Percentiles rank a stretch among this genome's conserved stretches.
These are phyloP conservation scores for Lachnellula hyalina DNA, from an alignment of 2,329 filamentous ascomycete species.

Conservation along the genomic window DNA sequence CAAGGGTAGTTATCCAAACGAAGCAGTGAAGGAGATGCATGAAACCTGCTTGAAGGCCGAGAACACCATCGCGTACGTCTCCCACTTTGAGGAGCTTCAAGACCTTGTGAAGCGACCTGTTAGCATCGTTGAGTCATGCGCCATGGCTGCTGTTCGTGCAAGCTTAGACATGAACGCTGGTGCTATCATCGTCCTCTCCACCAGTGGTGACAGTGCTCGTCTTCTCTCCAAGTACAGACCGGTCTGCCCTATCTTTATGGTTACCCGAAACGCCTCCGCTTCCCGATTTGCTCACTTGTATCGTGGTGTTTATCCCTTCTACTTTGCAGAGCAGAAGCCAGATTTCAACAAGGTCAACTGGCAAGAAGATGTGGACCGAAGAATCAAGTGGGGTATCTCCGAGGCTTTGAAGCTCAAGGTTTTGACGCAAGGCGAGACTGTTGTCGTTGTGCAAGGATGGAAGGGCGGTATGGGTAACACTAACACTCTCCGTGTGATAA, in stretches of 20 bases:
- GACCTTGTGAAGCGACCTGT: slow-evolving; percentile 78
- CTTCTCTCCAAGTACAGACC: slow-evolving; percentile 97
- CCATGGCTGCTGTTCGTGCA: slow-evolving; percentile 93
- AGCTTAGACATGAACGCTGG: slow-evolving; percentile 95
- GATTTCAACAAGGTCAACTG: slow-evolving; percentile 90
- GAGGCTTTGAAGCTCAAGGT: slow-evolving; percentile 80
- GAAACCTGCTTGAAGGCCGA: slow-evolving; percentile 95
- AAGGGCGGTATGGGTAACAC: slow-evolving; percentile 89
- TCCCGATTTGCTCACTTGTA: slow-evolving; percentile 92
- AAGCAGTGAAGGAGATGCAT: slow-evolving; percentile 97
- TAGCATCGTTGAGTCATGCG: slow-evolving; percentile 84
- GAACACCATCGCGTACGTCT: slow-evolving; percentile 95
- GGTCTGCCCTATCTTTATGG: slow-evolving; percentile 99
- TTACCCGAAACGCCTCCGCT: slow-evolving; percentile 79
- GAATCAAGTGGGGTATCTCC: slow-evolving; percentile 94
- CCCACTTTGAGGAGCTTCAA: slow-evolving; percentile 92
- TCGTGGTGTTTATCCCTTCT: slow-evolving; percentile 96
- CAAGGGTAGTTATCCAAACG: slow-evolving; percentile 85
- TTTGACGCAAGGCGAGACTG: slow-evolving; percentile 64
- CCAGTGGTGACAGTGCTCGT: slow-evolving; percentile 89
- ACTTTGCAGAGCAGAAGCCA: slow-evolving; percentile 87
- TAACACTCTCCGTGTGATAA: slow-evolving; percentile 55
- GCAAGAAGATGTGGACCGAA: slow-evolving; percentile 97
- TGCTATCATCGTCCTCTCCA: slow-evolving; percentile 93
- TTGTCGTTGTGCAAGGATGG: slow-evolving; percentile 86